Conservation (phyloP, 2,329 filamentous ascomycete genomes). For the Calonectria henricotiae region DNA sequence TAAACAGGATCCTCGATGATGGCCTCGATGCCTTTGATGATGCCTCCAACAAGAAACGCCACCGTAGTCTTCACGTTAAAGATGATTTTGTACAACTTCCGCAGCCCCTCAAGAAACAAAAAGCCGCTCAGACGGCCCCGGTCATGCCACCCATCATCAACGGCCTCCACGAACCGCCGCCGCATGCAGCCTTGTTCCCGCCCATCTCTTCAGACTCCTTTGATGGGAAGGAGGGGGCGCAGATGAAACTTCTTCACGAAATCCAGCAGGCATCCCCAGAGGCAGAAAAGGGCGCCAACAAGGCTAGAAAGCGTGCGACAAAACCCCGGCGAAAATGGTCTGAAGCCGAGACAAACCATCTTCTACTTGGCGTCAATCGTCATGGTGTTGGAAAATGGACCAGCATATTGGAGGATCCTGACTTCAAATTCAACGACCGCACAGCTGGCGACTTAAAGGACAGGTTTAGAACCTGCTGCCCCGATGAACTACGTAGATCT, state of each 20-base stretch:
- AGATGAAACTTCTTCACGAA: constrained; percentile 63
- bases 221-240: constrained; percentile 65
- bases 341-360: constrained; percentile 76
- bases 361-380: constrained; percentile 74
- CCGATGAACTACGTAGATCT: constrained; percentile 70
- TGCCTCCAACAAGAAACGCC: constrained; percentile 70
- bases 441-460: constrained; percentile 78
- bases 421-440: constrained; percentile 74
- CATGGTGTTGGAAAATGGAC: constrained; percentile 79
- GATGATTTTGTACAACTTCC: constrained; percentile 78
- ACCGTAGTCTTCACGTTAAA: constrained; percentile 65
- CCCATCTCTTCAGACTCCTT: constrained; percentile 74
- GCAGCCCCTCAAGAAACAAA: constrained; percentile 77
- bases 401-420: constrained; percentile 74
- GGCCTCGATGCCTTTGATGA: constrained; percentile 64
- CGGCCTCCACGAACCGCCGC: constrained; percentile 75
- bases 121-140: constrained; percentile 69
- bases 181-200: constrained; percentile 74
- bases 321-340: constrained; percentile 77
- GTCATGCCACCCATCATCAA: constrained; percentile 77
- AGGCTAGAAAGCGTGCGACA: constrained; percentile 69
- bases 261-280: constrained; percentile 58
- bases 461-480: constrained; percentile 77
- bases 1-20: constrained; percentile 67
- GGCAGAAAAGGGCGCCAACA: constrained; percentile 56